These are phyloP conservation scores for Talaromyces piceae DNA, from an alignment of 2,329 filamentous ascomycete genomes.

Conservation along the genomic window DNA sequence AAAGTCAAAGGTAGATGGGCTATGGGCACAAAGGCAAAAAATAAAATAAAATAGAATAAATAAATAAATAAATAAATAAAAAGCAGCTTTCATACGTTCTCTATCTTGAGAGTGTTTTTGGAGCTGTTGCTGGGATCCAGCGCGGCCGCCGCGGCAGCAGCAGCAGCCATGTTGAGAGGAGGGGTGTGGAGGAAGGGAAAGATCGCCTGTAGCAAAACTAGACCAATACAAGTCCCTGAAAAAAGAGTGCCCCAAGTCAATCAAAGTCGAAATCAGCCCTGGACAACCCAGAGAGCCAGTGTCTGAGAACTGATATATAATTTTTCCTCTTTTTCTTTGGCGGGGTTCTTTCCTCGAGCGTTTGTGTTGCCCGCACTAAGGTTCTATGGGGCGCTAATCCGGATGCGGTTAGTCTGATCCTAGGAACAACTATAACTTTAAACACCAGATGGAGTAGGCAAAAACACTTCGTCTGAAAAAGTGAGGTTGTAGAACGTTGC, in stretches of 20 bases:
- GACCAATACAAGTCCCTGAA: not conserved
- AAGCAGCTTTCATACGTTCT: conserved; percentile 42
- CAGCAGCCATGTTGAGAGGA: conserved; percentile 30
- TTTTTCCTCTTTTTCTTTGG: too few species aligned
- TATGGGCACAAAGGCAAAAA: too few species aligned
- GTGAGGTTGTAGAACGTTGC: too few species aligned
- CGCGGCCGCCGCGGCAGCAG: conserved; percentile 46
- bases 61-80: too few species aligned
- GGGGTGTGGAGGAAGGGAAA: not conserved
- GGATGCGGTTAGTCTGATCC: not conserved
- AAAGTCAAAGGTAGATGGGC: not conserved
- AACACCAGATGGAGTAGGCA: too few species aligned
- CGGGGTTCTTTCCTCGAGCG: not conserved
- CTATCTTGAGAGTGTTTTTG: conserved; percentile 58
- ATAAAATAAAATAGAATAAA: too few species aligned
- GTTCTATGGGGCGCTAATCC: not conserved
- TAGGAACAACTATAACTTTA: too few species aligned
- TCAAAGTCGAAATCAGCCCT: not conserved
- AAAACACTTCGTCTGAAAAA: too few species aligned
- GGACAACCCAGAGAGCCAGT: not conserved
- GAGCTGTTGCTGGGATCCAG: conserved; percentile 48
- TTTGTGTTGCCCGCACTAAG: not conserved
- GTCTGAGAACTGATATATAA: not conserved
- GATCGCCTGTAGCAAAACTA: not conserved
- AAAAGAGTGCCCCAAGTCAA: not conserved